Conservation (phyloP, 768 basidiomycete species). For the Trametes cinnabarina region DNA sequence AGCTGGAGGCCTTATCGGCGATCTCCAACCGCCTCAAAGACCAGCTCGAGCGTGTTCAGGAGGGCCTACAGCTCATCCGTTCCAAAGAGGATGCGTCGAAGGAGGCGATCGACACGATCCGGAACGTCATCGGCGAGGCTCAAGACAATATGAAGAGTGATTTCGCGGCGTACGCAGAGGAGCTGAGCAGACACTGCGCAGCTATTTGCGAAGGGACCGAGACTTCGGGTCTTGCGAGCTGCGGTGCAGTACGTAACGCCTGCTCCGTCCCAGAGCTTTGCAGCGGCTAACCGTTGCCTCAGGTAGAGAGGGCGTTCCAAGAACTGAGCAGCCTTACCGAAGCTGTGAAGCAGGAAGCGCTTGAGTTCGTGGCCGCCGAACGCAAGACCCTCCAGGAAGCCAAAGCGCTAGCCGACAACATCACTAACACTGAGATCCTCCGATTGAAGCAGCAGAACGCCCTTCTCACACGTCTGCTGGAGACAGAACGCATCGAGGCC, state of each 20-base stretch:
- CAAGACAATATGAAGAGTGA: conserved; percentile 52
- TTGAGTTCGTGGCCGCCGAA: conserved; percentile 56
- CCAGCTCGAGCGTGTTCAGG: conserved; percentile 54
- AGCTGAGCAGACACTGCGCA: conserved; percentile 48
- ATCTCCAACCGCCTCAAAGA: conserved; percentile 55
- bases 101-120: conserved; percentile 49
- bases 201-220: conserved; percentile 48
- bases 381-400: conserved; percentile 49
- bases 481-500: conserved; percentile 62
- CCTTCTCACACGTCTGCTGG: conserved; percentile 56
- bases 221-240: conserved; percentile 42
- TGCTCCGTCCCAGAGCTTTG: neutral
- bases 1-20: conserved; percentile 50
- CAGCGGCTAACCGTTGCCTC: neutral
- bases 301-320: conserved; percentile 59
- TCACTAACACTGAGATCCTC: conserved; percentile 51
- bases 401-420: conserved; percentile 45
- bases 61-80: conserved; percentile 52
- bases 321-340: conserved; percentile 61
- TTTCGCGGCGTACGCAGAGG: conserved; percentile 55
- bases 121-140: conserved; percentile 49
- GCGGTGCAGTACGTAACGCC: conserved; percentile 39
- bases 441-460: conserved; percentile 72
- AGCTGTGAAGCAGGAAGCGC: conserved; percentile 53
- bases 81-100: conserved; percentile 54